Evolutionary conservation across 1,284 basidiomycete genomes (phyloP).

Genomic region (Ustilago xerochloae): DNA sequence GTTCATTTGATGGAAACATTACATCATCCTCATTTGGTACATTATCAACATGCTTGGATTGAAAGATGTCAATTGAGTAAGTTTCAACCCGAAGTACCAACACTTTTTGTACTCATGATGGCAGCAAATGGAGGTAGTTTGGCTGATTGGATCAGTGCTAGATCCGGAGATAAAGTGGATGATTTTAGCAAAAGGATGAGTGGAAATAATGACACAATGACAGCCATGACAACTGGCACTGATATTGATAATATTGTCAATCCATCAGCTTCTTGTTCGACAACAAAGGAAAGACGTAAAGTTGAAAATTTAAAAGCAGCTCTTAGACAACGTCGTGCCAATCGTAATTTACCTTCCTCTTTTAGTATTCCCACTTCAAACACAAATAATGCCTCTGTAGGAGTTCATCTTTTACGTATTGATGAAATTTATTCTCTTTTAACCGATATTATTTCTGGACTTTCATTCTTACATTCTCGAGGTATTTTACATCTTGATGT

Average conservation of each 20-base stretch:
- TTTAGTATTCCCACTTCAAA: background rate
- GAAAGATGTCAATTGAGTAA: slow-evolving; percentile 71
- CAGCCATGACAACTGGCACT: too few relatives aligned
- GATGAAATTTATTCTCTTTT: slow-evolving; percentile 62
- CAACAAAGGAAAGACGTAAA: slow-evolving; percentile 9
- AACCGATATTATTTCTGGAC: slow-evolving; percentile 58
- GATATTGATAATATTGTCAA: too few relatives aligned
- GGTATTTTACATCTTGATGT: slow-evolving; percentile 84
- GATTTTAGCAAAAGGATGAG: background rate
- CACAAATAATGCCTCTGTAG: slow-evolving; percentile 1
- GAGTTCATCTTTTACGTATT: slow-evolving; percentile 59
- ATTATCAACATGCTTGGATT: slow-evolving; percentile 95
- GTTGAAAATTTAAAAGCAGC: slow-evolving; percentile 51
- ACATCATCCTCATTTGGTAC: slow-evolving; percentile 89
- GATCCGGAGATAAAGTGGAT: slow-evolving; percentile 26
- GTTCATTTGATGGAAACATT: slow-evolving; percentile 85
- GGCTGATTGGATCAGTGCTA: slow-evolving; percentile 61
- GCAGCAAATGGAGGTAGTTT: slow-evolving; percentile 66
- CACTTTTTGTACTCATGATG: slow-evolving; percentile 66
- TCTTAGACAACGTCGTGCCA: slow-evolving; percentile 39
- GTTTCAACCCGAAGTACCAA: slow-evolving; percentile 61
- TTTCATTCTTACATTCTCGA: slow-evolving; percentile 61
- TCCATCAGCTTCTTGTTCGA: too few relatives aligned
- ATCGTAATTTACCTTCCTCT: background rate
- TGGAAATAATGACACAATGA: background rate